phyloP scores from a whole-genome alignment of 1,284 basidiomycete species.

The Malassezia sp. region DNA sequence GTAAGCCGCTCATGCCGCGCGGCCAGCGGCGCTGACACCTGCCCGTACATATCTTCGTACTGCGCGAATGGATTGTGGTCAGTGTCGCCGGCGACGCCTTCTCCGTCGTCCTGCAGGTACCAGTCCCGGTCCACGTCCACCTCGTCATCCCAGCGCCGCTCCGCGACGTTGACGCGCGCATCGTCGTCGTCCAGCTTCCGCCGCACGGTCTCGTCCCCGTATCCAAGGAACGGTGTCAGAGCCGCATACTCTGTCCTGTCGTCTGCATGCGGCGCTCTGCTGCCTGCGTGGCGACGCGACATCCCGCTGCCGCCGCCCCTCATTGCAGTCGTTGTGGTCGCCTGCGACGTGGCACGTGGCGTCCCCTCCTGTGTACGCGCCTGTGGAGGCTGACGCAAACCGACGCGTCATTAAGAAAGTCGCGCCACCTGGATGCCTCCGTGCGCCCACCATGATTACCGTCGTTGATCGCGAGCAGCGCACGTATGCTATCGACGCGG shows the following conservation, averaged over 20 bases:
- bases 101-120: conserved; percentile 40
- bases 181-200: conserved; percentile 56
- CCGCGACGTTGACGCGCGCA: conserved; percentile 36
- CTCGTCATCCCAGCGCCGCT: conserved; percentile 31
- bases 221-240: conserved; percentile 8
- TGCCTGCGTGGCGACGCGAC: no score
- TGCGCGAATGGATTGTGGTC: conserved; percentile 85
- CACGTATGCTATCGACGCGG: conserved; percentile 34
- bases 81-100: conserved; percentile 58
- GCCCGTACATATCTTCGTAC: conserved; percentile 60
- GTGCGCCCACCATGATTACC: conserved; percentile 28
- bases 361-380: not conserved
- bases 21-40: conserved; percentile 18
- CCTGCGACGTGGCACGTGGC: no score
- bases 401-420: not conserved
- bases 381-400: conserved; percentile 4
- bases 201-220: conserved; percentile 10
- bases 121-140: conserved; percentile 36
- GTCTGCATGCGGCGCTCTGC: not conserved
- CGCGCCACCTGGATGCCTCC: not conserved
- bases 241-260: conserved; percentile 3
- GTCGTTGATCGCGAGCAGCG: conserved; percentile 32
- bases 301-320: no score
- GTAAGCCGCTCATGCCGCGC: conserved; percentile 39
- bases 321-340: no score